These are phyloP conservation scores for Talaromyces pinophilus DNA, from an alignment of 2,329 filamentous ascomycete species.

Conservation along the genomic window DNA sequence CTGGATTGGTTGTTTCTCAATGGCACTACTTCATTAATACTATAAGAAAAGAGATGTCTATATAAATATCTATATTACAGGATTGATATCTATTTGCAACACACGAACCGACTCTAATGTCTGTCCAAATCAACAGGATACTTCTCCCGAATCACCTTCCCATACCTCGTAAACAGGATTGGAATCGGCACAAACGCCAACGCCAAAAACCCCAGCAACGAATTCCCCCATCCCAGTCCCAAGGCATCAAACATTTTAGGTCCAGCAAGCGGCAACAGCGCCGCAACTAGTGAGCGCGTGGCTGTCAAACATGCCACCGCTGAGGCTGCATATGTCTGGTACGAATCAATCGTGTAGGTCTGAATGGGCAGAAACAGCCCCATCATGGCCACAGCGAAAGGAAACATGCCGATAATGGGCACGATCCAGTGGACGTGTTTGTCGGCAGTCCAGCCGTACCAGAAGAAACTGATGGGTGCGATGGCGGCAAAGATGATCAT, in stretches of 20 bases:
- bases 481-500: slow-evolving; percentile 16
- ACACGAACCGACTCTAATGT: neutral
- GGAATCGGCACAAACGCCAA: slow-evolving; percentile 48
- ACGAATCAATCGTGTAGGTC: slow-evolving; percentile 61
- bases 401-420: slow-evolving; percentile 56
- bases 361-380: slow-evolving; percentile 51
- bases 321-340: slow-evolving; percentile 43
- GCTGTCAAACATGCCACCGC: slow-evolving; percentile 55
- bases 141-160: slow-evolving; percentile 27
- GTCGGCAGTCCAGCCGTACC: slow-evolving; percentile 58
- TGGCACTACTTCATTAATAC: neutral
- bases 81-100: neutral
- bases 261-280: slow-evolving; percentile 61
- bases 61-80: neutral
- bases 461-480: slow-evolving; percentile 46
- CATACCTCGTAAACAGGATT: slow-evolving; percentile 33
- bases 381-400: slow-evolving; percentile 56
- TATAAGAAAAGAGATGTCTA: neutral
- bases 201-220: slow-evolving; percentile 56
- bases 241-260: slow-evolving; percentile 47
- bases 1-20: too few species aligned
- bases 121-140: slow-evolving; percentile 13
- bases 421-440: slow-evolving; percentile 56
- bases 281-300: slow-evolving; percentile 55
- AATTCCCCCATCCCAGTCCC: slow-evolving; percentile 51